Conservation (phyloP, 345 rosid species). For the Corchorus olitorius region DNA sequence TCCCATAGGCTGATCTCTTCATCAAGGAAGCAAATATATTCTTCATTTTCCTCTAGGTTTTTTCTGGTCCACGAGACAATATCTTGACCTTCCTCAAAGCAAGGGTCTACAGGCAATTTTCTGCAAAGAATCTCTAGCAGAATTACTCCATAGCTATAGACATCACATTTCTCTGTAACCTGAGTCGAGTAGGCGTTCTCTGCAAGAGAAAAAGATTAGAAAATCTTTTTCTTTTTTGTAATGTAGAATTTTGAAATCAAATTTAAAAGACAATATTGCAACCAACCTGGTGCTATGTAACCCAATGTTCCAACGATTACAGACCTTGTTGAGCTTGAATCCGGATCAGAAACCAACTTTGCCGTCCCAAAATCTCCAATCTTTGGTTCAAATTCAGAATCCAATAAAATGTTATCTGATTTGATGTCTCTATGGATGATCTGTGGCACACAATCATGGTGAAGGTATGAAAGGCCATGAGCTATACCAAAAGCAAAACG, state of each 20-base stretch:
- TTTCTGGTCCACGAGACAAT: slow-evolving; percentile 36
- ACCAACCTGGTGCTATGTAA: slow-evolving; percentile 47
- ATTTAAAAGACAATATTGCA: not conserved
- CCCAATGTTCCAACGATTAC: slow-evolving; percentile 42
- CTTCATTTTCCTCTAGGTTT: slow-evolving; percentile 34
- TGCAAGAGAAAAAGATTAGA: slow-evolving; percentile 2
- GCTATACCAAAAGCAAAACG: slow-evolving; percentile 41
- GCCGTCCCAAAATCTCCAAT: slow-evolving; percentile 45
- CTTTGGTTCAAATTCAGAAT: slow-evolving; percentile 43
- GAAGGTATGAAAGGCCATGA: slow-evolving; percentile 44
- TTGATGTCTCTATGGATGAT: slow-evolving; percentile 44
- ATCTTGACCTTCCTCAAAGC: slow-evolving; percentile 36
- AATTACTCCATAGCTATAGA: slow-evolving; percentile 41
- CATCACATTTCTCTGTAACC: slow-evolving; percentile 42
- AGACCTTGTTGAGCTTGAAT: slow-evolving; percentile 34
- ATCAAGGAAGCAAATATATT: slow-evolving; percentile 34
- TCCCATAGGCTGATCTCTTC: slow-evolving; percentile 38
- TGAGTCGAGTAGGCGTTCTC: slow-evolving; percentile 37
- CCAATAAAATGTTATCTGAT: slow-evolving; percentile 39
- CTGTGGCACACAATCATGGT: slow-evolving; percentile 46
- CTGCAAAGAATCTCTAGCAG: slow-evolving; percentile 37
- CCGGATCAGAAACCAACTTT: slow-evolving; percentile 29
- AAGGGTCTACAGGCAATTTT: slow-evolving; percentile 41
- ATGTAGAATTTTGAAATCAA: not conserved
- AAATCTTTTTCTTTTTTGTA: not conserved